phyloP scores from a whole-genome alignment of 2,329 filamentous ascomycete species.

The Uncinocarpus reesii region DNA sequence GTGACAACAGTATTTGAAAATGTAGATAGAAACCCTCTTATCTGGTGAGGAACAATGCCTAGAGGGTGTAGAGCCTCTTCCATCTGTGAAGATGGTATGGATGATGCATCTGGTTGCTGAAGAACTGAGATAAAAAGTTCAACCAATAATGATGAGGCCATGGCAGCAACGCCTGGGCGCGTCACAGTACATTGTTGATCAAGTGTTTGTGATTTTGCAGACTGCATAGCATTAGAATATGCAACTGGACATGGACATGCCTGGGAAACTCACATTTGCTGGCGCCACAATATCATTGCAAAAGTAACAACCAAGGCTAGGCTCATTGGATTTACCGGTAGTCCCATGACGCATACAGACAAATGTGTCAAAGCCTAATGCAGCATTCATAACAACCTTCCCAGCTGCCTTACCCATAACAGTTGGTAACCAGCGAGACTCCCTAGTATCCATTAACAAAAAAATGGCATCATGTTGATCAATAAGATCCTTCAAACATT shows the following conservation, averaged over 20 bases:
- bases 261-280: conserved; percentile 59
- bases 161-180: conserved; percentile 79
- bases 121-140: conserved; percentile 79
- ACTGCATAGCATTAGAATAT: conserved; percentile 36
- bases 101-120: conserved; percentile 59
- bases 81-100: conserved; percentile 31
- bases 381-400: conserved; percentile 95
- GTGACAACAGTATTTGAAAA: conserved; percentile 50
- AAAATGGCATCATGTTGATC: conserved; percentile 85
- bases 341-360: conserved; percentile 94
- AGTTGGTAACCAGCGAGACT: conserved; percentile 90
- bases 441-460: conserved; percentile 91
- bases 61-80: conserved; percentile 40
- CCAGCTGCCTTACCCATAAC: conserved; percentile 87
- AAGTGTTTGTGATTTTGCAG: conserved; percentile 84
- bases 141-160: conserved; percentile 82
- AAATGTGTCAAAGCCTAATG: conserved; percentile 90
- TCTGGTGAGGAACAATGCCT: conserved; percentile 51
- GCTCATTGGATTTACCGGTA: conserved; percentile 47
- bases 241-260: conserved; percentile 20
- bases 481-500: conserved; percentile 62
- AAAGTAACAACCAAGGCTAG: conserved; percentile 87
- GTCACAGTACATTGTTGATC: conserved; percentile 98
- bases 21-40: conserved; percentile 52
- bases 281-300: conserved; percentile 97